Percentiles rank a stretch among this genome's conserved stretches.
Conservation (phyloP, 768 basidiomycete genomes). For the Calvatia gigantea region DNA sequence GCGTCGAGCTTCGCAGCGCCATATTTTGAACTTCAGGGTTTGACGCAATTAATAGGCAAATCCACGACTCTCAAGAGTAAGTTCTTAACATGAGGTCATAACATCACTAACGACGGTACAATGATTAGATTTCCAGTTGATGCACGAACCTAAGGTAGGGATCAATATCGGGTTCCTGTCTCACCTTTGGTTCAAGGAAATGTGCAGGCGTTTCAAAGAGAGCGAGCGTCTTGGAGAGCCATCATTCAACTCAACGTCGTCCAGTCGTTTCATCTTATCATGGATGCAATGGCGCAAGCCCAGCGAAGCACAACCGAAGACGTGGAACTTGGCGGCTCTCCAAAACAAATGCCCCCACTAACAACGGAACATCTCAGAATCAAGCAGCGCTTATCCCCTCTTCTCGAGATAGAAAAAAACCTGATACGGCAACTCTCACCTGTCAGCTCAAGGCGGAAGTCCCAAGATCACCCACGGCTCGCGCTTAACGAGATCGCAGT, state of each 20-base stretch:
- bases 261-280: conserved; percentile 60
- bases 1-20: conserved; percentile 23
- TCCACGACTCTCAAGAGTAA: conserved; percentile 8
- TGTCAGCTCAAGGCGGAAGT: conserved; percentile 33
- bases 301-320: conserved; percentile 21
- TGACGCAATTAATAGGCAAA: neutral
- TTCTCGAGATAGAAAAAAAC: conserved; percentile 58
- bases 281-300: conserved; percentile 46
- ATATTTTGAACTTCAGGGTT: no score
- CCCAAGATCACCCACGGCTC: conserved; percentile 17
- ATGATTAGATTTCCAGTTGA: conserved; percentile 54
- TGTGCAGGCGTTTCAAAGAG: conserved; percentile 48
- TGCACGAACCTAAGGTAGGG: conserved; percentile 56
- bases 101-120: neutral
- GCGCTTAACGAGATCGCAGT: conserved; percentile 45
- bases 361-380: conserved; percentile 47
- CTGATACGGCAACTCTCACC: conserved; percentile 58
- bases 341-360: conserved; percentile 29
- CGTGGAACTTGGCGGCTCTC: conserved; percentile 15
- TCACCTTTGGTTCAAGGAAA: neutral
- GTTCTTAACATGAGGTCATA: neutral
- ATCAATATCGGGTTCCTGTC: neutral
- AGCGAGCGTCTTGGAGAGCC: conserved; percentile 62
- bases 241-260: conserved; percentile 73
- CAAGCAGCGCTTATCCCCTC: conserved; percentile 56